phyloP scores from a whole-genome alignment of 2,329 filamentous ascomycete genomes.

The Hymenoscyphus fraxineus region DNA sequence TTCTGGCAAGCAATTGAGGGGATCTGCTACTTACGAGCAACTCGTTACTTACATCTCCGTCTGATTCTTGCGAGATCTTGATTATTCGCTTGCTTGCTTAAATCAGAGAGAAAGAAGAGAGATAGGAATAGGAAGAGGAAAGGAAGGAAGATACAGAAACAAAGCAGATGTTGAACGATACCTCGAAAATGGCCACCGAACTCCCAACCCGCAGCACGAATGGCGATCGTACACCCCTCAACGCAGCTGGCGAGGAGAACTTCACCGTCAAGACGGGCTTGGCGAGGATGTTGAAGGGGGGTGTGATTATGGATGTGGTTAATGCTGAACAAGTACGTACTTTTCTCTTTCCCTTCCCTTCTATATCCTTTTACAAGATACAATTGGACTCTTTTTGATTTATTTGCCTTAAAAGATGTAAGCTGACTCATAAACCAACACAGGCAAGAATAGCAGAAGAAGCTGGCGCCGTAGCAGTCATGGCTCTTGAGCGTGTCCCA shows the following conservation, averaged over 20 bases:
- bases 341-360: neutral
- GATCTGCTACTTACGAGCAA: too few relatives aligned
- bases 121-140: neutral
- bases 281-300: constrained; percentile 97
- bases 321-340: constrained; percentile 71
- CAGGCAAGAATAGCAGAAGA: constrained; percentile 95
- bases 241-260: constrained; percentile 35
- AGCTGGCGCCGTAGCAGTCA: constrained; percentile 91
- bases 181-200: constrained; percentile 37
- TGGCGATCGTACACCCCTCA: constrained; percentile 21
- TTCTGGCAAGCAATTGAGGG: neutral
- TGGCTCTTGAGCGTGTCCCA: constrained; percentile 96
- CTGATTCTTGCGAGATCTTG: too few relatives aligned
- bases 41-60: too few relatives aligned
- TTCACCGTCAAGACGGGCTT: constrained; percentile 93
- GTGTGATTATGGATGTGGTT: constrained; percentile 99
- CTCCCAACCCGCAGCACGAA: constrained; percentile 39
- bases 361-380: neutral
- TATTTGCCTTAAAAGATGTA: neutral
- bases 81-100: neutral
- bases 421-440: constrained; percentile 15
- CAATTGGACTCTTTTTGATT: too few relatives aligned
- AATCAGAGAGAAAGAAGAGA: too few relatives aligned
- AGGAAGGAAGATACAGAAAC: neutral
- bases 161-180: constrained; percentile 26